These are phyloP conservation scores for Diaporthe nobilis DNA, from an alignment of 2,329 filamentous ascomycete genomes.

Conservation along the genomic window DNA sequence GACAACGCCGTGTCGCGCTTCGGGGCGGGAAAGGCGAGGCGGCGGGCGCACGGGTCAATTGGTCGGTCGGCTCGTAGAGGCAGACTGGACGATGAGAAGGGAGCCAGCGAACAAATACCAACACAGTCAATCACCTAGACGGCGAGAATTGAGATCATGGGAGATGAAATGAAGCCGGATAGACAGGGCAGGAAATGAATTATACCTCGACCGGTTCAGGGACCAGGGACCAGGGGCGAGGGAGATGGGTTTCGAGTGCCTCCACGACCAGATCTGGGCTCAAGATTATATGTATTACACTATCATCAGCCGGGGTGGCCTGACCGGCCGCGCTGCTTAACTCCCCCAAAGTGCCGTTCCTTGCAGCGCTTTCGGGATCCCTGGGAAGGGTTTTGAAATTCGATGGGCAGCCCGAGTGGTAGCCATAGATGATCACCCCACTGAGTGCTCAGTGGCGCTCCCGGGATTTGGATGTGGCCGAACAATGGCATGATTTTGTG, in stretches of 20 bases:
- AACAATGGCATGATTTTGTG: slow-evolving; percentile 35
- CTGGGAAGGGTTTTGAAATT: slow-evolving; percentile 12
- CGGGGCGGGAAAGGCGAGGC: slow-evolving; percentile 4
- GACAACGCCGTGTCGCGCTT: slow-evolving; percentile 34
- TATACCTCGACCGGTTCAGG: slow-evolving; percentile 8
- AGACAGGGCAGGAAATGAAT: slow-evolving; percentile 30
- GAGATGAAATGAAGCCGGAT: slow-evolving; percentile 23
- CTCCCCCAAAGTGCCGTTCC: slow-evolving; percentile 4
- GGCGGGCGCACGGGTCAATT: slow-evolving; percentile 33
- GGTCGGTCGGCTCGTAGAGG: background rate
- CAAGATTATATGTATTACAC: background rate
- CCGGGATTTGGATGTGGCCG: slow-evolving; percentile 32
- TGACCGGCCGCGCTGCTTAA: slow-evolving; percentile 15
- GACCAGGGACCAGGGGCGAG: slow-evolving; percentile 21
- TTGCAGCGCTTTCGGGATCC: slow-evolving; percentile 14
- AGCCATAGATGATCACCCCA: slow-evolving; percentile 27
- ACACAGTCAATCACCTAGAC: background rate
- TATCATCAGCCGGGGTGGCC: slow-evolving; percentile 33
- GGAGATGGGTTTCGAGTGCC: slow-evolving; percentile 13
- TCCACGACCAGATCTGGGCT: background rate
- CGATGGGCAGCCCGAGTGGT: slow-evolving; percentile 1
- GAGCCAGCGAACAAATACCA: slow-evolving; percentile 2
- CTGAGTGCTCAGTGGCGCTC: slow-evolving; percentile 34
- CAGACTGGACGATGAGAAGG: background rate
- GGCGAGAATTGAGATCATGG: background rate